Percentiles rank a stretch among this genome's conserved stretches.
Evolutionary conservation across 441 rosid species (phyloP).

Genomic region (Adansonia madagascariensis): DNA sequence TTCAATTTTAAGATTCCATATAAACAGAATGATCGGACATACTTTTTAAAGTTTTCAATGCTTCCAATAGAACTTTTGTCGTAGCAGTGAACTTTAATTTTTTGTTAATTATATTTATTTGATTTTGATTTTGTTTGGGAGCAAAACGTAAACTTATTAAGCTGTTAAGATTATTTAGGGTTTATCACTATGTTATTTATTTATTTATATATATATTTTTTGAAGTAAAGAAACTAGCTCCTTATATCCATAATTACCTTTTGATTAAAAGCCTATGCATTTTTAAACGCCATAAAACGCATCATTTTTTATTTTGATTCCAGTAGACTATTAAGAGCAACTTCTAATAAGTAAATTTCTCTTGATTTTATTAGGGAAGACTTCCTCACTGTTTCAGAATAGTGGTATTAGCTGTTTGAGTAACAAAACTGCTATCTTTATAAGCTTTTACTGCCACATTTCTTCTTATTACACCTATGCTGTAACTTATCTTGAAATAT

Average conservation of each 20-base stretch:
- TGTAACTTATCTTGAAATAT: neutral
- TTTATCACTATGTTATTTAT: neutral
- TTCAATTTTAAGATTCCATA: neutral
- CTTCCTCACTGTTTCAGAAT: neutral
- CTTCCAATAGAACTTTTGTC: neutral
- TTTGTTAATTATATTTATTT: neutral
- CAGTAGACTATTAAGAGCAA: neutral
- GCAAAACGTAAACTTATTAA: conserved; percentile 1
- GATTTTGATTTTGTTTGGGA: neutral
- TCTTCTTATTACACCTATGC: neutral
- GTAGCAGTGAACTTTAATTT: neutral
- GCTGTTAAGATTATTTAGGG: neutral
- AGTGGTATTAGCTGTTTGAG: neutral
- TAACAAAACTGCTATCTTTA: neutral
- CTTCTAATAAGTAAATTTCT: neutral
- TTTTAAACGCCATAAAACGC: neutral
- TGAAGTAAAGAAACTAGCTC: neutral
- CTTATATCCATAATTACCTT: neutral
- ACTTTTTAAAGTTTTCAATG: neutral
- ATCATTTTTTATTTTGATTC: neutral
- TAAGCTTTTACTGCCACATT: conserved; percentile 16
- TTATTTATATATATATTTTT: neutral
- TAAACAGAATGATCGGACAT: neutral
- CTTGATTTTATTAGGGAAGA: neutral
- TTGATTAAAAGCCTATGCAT: neutral